Base-by-base conservation (phyloP, 2,329 filamentous ascomycete species). In the Trichocomaceae sp. region DNA sequence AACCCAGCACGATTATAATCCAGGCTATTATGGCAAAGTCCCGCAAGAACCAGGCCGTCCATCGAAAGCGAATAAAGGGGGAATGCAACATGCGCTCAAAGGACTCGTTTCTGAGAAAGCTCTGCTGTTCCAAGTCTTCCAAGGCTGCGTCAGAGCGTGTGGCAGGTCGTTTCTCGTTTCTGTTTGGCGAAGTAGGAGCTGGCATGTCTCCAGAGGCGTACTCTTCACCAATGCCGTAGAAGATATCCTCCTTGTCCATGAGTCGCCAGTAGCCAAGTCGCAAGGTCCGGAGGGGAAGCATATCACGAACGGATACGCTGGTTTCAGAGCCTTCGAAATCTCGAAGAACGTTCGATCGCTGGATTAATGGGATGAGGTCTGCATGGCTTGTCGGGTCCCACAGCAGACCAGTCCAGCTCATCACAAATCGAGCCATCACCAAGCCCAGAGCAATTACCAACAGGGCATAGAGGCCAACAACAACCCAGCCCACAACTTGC, bases 211-310 rank as follows among this genome's bases (percentile, higher is more conserved):
- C 59, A 69, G 77, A 57, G 65, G 76, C 57, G 42, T 83, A 79
- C 50, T 80, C 77, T 57, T 85, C 81, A n/a, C 88, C 90, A 54
- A 95, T 81, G 1, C 84, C 83, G 66, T 95, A 90, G 77, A 93
- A 95, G 23, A 90, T 76, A 19, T 84, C 83, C 19, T 81, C 79
- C 58, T 79, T 77, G 54, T 83, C 83, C 17, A 84, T 83, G 23
- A 84, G 83, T 56, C 82, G 82, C 89, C 91, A 96, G 70, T 95
- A 95, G 6, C 91, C 90, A n/a, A 96, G 79, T 45, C 87, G 80
- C 62, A 92, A 84, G 5, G 80, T 75, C 59, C 82, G 82, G 15
- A 69, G 58, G 78, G 81, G 63, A 76, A 80, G 49, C 72, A 75
- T 44, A 81, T 77, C 59, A 77, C 62, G 58, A 0, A 72, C 69